Evolutionary conservation across 2,329 filamentous ascomycete genomes (phyloP), one percentile per base, ranked within the genome.

Genomic region (Emergomyces orientalis): DNA sequence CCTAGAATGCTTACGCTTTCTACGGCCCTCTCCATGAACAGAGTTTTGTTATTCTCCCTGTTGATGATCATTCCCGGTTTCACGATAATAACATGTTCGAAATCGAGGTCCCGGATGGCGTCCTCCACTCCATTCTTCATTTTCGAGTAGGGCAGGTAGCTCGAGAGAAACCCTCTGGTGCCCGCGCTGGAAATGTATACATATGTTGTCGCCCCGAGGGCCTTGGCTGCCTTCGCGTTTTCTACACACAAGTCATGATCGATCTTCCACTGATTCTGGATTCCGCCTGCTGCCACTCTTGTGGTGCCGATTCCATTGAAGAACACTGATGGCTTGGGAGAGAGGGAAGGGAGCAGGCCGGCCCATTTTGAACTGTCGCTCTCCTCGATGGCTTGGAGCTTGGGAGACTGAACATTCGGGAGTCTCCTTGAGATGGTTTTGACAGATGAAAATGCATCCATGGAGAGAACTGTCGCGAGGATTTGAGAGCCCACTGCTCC

Each of bases 81-180:
- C 49, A 76, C 30, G 45, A 76, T 72, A 58, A 76, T 71, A 22
- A 71, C 70, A 59, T 75, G 69, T 2, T 75, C 72, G 59, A 76
- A 75, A n/a, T 65, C 68, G 22, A 74, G 64, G 19, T 72, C 71
- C 62, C 71, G 69, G 63, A 76, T 72, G 13, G 73, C 67, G 65
- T 74, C 70, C 62, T 76, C 74, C 7, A 76, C 72, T 0, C 71
- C 74, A 30, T 71, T 66, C 63, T 76, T 76, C 74, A 76, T 76
- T 63, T 71, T 72, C 39, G 69, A 71, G 45, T 75, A 76, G 1
- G 74, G 74, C n/a, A 73, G 63, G 60, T 68, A 70, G 13, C 67
- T 34, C 25, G 66, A 69, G 8, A 73, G 59, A 0, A 71, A 59
- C 1, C 73, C 69, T 32, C 72, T 68, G 2, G 71, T 74, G 0